These are phyloP conservation scores for Pseudogymnoascus sp. DNA, from an alignment of 2,329 filamentous ascomycete genomes.

Conservation along the genomic window DNA sequence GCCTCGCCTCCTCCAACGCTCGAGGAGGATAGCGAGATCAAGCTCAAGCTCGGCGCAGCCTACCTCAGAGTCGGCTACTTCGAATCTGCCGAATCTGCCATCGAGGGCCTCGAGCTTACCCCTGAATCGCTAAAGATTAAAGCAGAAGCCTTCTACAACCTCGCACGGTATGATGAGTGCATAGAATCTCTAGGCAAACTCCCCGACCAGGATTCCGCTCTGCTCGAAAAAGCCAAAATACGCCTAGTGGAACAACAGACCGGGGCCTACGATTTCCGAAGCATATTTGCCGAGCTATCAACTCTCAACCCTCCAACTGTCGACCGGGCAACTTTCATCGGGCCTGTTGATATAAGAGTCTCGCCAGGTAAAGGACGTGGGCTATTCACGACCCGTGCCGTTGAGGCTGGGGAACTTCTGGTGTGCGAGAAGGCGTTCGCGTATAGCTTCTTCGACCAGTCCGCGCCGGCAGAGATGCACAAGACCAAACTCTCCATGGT, in stretches of 20 bases:
- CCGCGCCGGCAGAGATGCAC: not conserved
- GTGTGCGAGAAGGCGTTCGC: conserved; percentile 50
- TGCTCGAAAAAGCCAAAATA: conserved; percentile 15
- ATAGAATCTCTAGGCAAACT: not conserved
- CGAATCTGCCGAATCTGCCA: conserved; percentile 66
- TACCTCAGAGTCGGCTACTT: conserved; percentile 60
- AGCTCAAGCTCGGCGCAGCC: conserved; percentile 51
- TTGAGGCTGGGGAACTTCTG: conserved; percentile 44
- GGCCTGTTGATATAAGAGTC: conserved; percentile 34
- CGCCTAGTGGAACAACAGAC: conserved; percentile 34
- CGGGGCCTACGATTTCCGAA: conserved; percentile 34
- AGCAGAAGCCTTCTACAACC: not conserved
- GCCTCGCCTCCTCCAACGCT: not conserved
- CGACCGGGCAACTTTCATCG: conserved; percentile 41
- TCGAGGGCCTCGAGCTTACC: conserved; percentile 31
- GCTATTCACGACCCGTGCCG: conserved; percentile 41
- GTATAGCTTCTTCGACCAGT: conserved; percentile 23
- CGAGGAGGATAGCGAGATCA: not conserved
- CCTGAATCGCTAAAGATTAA: not conserved
- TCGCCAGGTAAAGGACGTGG: conserved; percentile 40
- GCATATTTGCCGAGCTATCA: conserved; percentile 32
- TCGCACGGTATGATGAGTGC: conserved; percentile 19
- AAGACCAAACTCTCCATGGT: not conserved
- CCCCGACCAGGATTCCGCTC: not conserved
- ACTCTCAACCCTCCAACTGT: conserved; percentile 34